Conservation (phyloP, 345 rosid genomes). For the Dovyalis caffra region DNA sequence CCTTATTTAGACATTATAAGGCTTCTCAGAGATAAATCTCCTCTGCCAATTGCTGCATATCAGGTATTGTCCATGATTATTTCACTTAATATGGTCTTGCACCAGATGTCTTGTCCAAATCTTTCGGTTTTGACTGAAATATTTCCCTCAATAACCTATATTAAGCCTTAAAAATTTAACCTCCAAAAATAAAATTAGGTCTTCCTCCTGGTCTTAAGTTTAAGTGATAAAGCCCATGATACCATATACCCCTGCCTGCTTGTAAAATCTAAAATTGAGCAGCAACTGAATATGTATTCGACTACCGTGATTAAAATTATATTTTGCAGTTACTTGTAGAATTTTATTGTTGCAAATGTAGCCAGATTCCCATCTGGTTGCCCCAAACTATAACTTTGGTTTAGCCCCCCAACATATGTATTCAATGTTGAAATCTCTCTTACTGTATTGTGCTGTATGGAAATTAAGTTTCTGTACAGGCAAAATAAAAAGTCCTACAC, state of each 20-base stretch:
- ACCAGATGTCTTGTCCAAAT: background rate
- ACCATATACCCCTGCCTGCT: background rate
- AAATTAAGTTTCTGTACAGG: too few relatives aligned
- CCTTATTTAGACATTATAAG: constrained; percentile 94
- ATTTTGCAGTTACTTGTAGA: background rate
- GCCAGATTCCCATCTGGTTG: background rate
- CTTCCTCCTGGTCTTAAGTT: background rate
- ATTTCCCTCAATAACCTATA: background rate
- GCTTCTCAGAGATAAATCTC: constrained; percentile 75
- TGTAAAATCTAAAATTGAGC: background rate
- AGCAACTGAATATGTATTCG: background rate
- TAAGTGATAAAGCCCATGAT: background rate
- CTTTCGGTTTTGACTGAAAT: background rate
- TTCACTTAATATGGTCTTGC: background rate
- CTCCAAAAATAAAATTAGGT: background rate
- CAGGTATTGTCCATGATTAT: constrained; percentile 46
- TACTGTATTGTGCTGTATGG: too few relatives aligned
- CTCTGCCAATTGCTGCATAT: constrained; percentile 89
- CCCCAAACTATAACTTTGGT: background rate
- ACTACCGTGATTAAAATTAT: background rate
- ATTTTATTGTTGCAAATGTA: background rate
- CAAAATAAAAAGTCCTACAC: background rate
- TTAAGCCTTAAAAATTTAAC: background rate
- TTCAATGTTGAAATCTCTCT: too few relatives aligned
- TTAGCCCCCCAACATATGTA: background rate